Percentiles rank a stretch among this genome's conserved stretches.
Evolutionary conservation across 495 filamentous ascomycete genomes (phyloP).

Genomic region (Neurospora sp.): DNA sequence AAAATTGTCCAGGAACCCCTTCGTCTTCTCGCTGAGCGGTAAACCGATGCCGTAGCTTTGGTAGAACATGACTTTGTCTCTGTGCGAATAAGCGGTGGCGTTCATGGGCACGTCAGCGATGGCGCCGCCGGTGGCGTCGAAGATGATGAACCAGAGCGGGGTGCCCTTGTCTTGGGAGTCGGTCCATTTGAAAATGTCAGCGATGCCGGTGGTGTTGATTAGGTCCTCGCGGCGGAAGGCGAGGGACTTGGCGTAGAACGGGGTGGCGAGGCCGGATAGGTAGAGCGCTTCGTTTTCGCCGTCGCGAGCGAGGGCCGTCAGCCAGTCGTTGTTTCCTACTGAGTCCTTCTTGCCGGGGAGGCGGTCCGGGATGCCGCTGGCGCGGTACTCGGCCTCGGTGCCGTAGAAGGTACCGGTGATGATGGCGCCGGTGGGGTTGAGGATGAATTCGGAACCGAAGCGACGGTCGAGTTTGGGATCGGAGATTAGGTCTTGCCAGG

Average conservation of each 20-base stretch:
- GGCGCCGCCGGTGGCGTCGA: slow-evolving; percentile 45
- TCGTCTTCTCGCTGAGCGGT: slow-evolving; percentile 30
- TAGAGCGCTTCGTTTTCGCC: slow-evolving; percentile 39
- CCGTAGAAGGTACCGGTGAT: slow-evolving; percentile 44
- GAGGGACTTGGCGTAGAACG: slow-evolving; percentile 46
- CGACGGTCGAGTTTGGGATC: slow-evolving; percentile 45
- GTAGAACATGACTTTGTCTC: slow-evolving; percentile 48
- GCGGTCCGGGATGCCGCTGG: slow-evolving; percentile 32
- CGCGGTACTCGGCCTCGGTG: slow-evolving; percentile 40
- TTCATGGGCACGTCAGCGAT: slow-evolving; percentile 36
- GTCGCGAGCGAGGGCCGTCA: slow-evolving; percentile 38
- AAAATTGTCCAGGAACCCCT: slow-evolving; percentile 40
- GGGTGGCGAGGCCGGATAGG: slow-evolving; percentile 32
- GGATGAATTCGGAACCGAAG: slow-evolving; percentile 41
- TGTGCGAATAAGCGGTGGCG: slow-evolving; percentile 46
- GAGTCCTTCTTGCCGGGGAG: slow-evolving; percentile 28
- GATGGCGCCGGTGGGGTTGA: slow-evolving; percentile 39
- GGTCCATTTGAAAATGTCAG: slow-evolving; percentile 41
- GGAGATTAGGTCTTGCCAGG: slow-evolving; percentile 36
- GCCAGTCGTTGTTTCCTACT: slow-evolving; percentile 45
- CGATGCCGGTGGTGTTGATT: slow-evolving; percentile 29
- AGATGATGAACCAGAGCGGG: slow-evolving; percentile 46
- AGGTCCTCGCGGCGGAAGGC: slow-evolving; percentile 39
- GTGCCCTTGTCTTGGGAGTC: slow-evolving; percentile 37
- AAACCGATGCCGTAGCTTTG: slow-evolving; percentile 49